Percentiles rank a stretch among this genome's conserved stretches.
Evolutionary conservation across 345 rosid genomes (phyloP).

Genomic region (Clausena lansium): DNA sequence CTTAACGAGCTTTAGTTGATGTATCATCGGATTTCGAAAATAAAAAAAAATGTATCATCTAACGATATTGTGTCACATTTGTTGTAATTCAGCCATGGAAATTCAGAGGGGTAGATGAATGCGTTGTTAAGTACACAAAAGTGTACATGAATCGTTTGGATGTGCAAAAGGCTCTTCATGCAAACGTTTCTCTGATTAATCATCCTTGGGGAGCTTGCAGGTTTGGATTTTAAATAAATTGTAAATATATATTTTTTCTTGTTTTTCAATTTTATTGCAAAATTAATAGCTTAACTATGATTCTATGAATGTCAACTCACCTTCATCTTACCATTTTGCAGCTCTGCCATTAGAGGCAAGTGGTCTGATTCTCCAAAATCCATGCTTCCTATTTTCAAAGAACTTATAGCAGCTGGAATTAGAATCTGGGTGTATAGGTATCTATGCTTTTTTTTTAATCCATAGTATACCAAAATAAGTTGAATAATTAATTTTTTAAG

Average conservation of each 20-base stretch:
- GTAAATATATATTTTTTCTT: too few relatives aligned
- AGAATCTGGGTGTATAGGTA: conserved; percentile 90
- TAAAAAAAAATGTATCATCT: neutral
- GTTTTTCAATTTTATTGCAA: neutral
- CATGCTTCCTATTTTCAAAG: conserved; percentile 64
- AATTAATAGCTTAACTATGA: neutral
- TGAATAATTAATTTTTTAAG: neutral
- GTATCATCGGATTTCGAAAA: too few relatives aligned
- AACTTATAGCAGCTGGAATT: conserved; percentile 60
- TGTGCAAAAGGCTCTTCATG: conserved; percentile 81
- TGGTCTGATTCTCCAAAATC: conserved; percentile 87
- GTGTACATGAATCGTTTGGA: conserved; percentile 54
- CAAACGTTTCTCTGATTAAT: conserved; percentile 33
- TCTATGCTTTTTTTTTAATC: neutral
- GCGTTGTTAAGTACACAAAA: conserved; percentile 48
- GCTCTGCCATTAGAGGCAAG: conserved; percentile 39
- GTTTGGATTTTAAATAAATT: conserved; percentile 14
- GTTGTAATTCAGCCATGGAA: conserved; percentile 50
- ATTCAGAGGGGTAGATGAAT: conserved; percentile 75
- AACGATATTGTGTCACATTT: neutral
- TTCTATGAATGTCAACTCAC: neutral
- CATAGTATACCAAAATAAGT: neutral
- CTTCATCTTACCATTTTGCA: conserved; percentile 10
- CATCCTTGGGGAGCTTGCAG: conserved; percentile 59
- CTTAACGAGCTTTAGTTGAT: neutral